Base-by-base conservation (phyloP, 768 basidiomycete genomes). In the Amanita fuliginea region DNA sequence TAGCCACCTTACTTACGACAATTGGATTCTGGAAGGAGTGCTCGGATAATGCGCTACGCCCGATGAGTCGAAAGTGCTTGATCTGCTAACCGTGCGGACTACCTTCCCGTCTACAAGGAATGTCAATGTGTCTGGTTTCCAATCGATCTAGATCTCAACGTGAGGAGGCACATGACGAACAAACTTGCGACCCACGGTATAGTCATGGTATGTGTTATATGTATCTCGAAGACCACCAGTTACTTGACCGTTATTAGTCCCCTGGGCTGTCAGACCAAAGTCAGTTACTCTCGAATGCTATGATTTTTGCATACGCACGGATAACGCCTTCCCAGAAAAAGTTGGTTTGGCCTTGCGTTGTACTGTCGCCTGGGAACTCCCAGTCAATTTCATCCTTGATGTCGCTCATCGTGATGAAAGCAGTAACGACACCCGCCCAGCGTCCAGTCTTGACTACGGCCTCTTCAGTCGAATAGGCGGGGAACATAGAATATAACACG, bases 371-470 rank as follows among this genome's bases (percentile, higher is more conserved):
- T 48, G 86, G 83, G 57, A 81, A 90, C 60, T 89, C 86, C 86
- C 88, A 89, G 55, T 91, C 87, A 46, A 91, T 86, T 60, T 90
- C 88, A 58, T 88, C 85, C 61, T 86, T 88, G 57, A 89, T 73
- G 55, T 83, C 77, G 56, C 77, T 79, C 89, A 91, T 91, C 4
- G 82, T 84, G 58, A 89, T 86, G 65, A 85, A 86, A 7, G 90
- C 89, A 0, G 83, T 82, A 47, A 94, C 83, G 6, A 93, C 81
- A 30, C 89, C 89, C 14, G 61, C 72, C 86, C 86, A 89, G 50
- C 78, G 76, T 36, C 84, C 79, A 0, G 86, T 83, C 67, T 88
- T 89, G 55, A 88, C 83, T 85, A 56, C 26, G 50, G 24, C 41
- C 9, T 16, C 45, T 40, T 19, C 13, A 47, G 7, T 36, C 37